A percentile compares a stretch with the other conserved stretches of the same genome.
Evolutionary conservation across 2,329 filamentous ascomycete genomes (phyloP).

Genomic region (Truncatella angustata): DNA sequence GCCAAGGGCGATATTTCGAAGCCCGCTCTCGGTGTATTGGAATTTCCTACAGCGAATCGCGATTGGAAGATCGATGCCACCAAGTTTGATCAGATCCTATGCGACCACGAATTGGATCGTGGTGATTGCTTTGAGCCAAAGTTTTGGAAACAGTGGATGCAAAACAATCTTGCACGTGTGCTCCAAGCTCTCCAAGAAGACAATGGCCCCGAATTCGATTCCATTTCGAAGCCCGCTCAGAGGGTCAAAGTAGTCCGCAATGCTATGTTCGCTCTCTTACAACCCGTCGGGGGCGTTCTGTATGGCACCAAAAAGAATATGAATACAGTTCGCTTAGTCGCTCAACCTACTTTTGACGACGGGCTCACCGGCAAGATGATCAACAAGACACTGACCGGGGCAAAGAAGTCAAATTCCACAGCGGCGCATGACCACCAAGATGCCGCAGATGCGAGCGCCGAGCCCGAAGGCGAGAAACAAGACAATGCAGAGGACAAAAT

Average conservation of each 20-base stretch:
- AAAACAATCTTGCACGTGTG: not conserved
- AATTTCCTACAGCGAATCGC: not conserved
- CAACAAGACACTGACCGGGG: not conserved
- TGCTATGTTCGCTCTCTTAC: not conserved
- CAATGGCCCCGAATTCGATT: not conserved
- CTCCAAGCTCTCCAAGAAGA: not conserved
- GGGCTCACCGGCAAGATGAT: not conserved
- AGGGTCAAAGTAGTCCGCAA: not conserved
- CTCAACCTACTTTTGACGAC: not conserved
- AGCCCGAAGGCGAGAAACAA: not conserved
- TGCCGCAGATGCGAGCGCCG: not conserved
- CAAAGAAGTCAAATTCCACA: not conserved
- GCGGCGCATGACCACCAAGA: not conserved
- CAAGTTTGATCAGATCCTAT: slow-evolving; percentile 2
- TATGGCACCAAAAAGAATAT: slow-evolving; percentile 1
- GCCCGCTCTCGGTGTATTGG: not conserved
- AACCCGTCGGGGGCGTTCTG: not conserved
- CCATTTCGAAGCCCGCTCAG: not conserved
- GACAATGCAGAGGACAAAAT: not conserved
- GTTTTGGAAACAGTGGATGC: slow-evolving; percentile 1
- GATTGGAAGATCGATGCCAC: slow-evolving; percentile 4
- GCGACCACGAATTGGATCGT: not conserved
- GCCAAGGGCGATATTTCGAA: not conserved
- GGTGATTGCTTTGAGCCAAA: not conserved
- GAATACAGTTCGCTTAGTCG: not conserved